Percentiles rank a stretch among this genome's conserved stretches.
Conservation (phyloP, 148 eudicot genomes). For the Heliamphora exappendiculata region DNA sequence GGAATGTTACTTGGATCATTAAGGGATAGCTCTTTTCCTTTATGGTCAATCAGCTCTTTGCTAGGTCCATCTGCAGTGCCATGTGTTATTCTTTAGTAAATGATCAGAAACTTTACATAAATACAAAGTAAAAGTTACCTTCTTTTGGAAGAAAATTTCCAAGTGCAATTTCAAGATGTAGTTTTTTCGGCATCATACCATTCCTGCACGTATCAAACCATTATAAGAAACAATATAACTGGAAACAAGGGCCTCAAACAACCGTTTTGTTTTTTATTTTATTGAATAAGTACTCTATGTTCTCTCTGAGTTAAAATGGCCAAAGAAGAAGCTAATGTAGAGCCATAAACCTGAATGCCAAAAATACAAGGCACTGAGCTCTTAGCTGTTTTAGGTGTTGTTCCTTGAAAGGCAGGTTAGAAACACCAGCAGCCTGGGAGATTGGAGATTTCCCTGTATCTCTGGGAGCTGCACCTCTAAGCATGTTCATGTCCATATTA, state of each 20-base stretch:
- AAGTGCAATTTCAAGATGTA: constrained; percentile 92
- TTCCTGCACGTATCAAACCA: constrained; percentile 43
- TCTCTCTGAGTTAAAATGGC: background rate
- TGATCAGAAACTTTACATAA: background rate
- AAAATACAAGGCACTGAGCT: constrained; percentile 94
- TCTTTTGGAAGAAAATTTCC: constrained; percentile 59
- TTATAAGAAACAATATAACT: constrained; percentile 5
- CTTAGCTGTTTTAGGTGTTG: constrained; percentile 93
- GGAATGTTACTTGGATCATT: constrained; percentile 34
- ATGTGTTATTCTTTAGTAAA: constrained; percentile 20
- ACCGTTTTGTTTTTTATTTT: no score
- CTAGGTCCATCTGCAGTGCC: constrained; percentile 55
- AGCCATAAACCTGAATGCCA: constrained; percentile 70
- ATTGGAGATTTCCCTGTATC: constrained; percentile 64
- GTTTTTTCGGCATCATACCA: constrained; percentile 72
- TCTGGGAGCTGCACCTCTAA: constrained; percentile 46
- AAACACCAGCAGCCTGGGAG: constrained; percentile 29
- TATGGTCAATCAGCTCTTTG: constrained; percentile 45
- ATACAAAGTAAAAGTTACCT: constrained; percentile 36
- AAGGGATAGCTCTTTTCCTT: constrained; percentile 49
- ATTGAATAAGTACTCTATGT: background rate
- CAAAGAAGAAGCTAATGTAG: background rate
- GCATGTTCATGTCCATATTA: constrained; percentile 37
- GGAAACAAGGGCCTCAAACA: background rate
- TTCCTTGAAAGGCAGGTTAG: constrained; percentile 83